These are phyloP conservation scores for Saccharum spontaneum DNA, from an alignment of 176 grass and related monocot species.

Conservation along the genomic window DNA sequence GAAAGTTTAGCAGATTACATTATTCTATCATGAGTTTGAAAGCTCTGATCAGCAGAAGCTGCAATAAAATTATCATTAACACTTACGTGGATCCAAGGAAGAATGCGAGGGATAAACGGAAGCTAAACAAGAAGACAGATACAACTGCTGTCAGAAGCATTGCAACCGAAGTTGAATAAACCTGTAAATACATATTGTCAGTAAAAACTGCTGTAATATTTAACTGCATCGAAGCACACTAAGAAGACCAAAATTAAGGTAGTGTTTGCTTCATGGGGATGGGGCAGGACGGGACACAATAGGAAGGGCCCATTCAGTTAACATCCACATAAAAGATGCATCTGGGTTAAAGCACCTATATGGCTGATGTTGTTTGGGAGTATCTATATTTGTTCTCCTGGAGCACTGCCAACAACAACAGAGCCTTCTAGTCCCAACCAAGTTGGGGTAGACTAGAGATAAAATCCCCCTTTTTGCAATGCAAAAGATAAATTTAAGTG, in stretches of 20 bases:
- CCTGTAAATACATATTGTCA: constrained; percentile 37
- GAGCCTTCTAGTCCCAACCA: background rate
- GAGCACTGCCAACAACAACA: background rate
- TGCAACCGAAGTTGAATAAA: constrained; percentile 78
- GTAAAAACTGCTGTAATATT: background rate
- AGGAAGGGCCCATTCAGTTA: background rate
- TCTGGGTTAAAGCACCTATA: background rate
- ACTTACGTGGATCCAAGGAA: constrained; percentile 73
- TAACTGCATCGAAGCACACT: background rate
- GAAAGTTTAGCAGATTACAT: constrained; percentile 18
- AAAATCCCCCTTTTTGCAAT: background rate
- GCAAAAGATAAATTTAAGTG: background rate
- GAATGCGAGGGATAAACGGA: constrained; percentile 63
- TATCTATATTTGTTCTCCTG: background rate
- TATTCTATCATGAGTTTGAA: background rate
- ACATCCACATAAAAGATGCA: background rate
- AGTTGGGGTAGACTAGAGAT: background rate
- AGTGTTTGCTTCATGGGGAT: background rate
- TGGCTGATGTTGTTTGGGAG: background rate
- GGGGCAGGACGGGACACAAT: background rate
- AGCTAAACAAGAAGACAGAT: constrained; percentile 58
- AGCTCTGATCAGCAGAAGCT: background rate
- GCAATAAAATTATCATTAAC: background rate
- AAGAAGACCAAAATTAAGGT: background rate
- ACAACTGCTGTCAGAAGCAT: constrained; percentile 71